phyloP scores from a whole-genome alignment of 345 rosid species.

The Salix arbutifolia region DNA sequence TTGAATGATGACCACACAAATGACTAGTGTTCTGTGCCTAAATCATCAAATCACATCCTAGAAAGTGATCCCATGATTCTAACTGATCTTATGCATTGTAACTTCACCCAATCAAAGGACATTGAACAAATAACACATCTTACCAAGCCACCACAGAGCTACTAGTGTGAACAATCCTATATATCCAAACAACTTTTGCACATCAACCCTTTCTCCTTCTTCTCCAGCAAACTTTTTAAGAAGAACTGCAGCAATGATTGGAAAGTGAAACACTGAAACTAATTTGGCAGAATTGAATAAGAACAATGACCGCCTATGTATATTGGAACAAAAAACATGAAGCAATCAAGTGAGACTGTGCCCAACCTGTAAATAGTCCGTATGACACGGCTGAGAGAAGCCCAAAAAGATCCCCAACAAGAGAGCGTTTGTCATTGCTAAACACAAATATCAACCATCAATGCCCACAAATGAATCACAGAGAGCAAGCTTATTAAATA shows the following conservation, averaged over 20 bases:
- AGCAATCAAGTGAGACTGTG: neutral
- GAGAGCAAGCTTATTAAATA: conserved; percentile 17
- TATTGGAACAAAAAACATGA: neutral
- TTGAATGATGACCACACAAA: neutral
- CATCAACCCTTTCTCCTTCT: conserved; percentile 89
- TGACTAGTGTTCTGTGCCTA: neutral
- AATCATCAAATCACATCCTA: neutral
- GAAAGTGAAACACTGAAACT: conserved; percentile 1
- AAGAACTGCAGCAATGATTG: conserved; percentile 61
- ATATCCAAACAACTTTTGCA: conserved; percentile 96
- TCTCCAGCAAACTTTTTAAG: conserved; percentile 95
- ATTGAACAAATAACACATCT: conserved; percentile 15
- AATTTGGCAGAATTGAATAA: neutral
- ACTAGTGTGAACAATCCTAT: conserved; percentile 94
- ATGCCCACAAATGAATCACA: conserved; percentile 22
- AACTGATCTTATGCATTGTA: neutral
- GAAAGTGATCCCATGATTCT: neutral
- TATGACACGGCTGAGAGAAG: conserved; percentile 92
- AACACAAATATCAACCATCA: conserved; percentile 59
- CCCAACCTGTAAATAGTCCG: conserved; percentile 85
- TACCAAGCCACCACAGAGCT: conserved; percentile 99
- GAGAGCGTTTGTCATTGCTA: conserved; percentile 80
- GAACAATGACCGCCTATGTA: neutral
- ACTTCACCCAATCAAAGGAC: conserved; percentile 5
- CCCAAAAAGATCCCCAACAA: conserved; percentile 92